A percentile compares a stretch with the other conserved stretches of the same genome.
Conservation (phyloP, 805 yeast genomes). For the Komagataella kurtzmanii region DNA sequence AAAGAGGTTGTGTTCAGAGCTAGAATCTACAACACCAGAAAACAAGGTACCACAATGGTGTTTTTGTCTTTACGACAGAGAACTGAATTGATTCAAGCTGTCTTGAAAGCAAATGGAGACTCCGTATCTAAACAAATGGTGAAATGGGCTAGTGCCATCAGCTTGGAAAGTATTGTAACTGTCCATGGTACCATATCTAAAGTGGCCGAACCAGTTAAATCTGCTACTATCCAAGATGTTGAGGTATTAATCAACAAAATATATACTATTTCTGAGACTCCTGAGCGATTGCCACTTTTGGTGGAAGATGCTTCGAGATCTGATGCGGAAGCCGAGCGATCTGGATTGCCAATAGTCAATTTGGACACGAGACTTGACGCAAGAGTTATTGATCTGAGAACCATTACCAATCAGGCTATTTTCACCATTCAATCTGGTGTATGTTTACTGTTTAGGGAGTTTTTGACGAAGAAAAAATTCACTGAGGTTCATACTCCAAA, state of each 20-base stretch:
- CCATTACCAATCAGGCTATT: conserved; percentile 94
- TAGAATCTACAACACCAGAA: conserved; percentile 84
- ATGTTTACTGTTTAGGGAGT: conserved; percentile 80
- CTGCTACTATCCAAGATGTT: conserved; percentile 83
- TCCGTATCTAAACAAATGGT: conserved; percentile 88
- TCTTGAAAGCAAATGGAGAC: conserved; percentile 59
- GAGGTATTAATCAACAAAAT: conserved; percentile 73
- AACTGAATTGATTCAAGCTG: conserved; percentile 66
- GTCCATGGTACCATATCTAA: conserved; percentile 78
- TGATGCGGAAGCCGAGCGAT: conserved; percentile 86
- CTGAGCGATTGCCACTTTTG: conserved; percentile 83
- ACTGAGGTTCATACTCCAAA: conserved; percentile 95
- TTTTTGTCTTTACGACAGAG: conserved; percentile 91
- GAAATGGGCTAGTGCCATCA: conserved; percentile 84
- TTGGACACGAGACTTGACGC: conserved; percentile 92
- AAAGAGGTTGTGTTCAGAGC: conserved; percentile 80
- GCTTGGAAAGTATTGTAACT: conserved; percentile 81
- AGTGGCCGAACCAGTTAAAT: conserved; percentile 76
- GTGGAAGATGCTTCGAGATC: conserved; percentile 95
- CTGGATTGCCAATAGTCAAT: conserved; percentile 86
- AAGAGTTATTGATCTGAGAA: conserved; percentile 92
- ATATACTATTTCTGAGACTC: conserved; percentile 73
- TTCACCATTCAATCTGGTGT: conserved; percentile 91
- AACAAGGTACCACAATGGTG: conserved; percentile 91
- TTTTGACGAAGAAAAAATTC: conserved; percentile 51